phyloP scores from a whole-genome alignment of 441 rosid genomes.

The Erysimum cheiri region DNA sequence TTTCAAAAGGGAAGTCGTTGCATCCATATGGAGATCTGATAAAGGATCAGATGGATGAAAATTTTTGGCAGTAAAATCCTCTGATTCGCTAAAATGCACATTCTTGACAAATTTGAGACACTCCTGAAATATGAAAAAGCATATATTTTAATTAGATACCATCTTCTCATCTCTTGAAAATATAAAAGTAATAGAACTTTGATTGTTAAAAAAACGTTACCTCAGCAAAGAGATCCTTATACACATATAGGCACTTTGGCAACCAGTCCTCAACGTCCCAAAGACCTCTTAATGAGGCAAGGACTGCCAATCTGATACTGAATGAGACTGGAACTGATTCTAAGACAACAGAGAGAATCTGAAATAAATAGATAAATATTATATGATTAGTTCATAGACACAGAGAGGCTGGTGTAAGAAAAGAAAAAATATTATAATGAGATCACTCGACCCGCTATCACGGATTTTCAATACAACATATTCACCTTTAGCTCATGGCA shows the following conservation, averaged over 20 bases:
- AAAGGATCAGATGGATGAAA: conserved; percentile 68
- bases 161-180: conserved; percentile 33
- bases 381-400: conserved; percentile 20
- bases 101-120: conserved; percentile 87
- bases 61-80: conserved; percentile 68
- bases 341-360: conserved; percentile 74
- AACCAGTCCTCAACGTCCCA: conserved; percentile 93
- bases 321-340: conserved; percentile 78
- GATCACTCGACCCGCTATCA: not conserved
- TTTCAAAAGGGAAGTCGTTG: conserved; percentile 71
- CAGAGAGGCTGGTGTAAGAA: conserved; percentile 20
- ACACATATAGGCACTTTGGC: conserved; percentile 57
- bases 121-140: conserved; percentile 61
- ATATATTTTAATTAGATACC: conserved; percentile 33
- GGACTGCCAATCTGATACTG: conserved; percentile 80
- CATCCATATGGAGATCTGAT: conserved; percentile 67
- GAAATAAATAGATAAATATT: conserved; percentile 31
- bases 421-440: not conserved
- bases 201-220: conserved; percentile 46
- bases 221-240: conserved; percentile 84
- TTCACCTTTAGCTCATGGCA: conserved; percentile 89
- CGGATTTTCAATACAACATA: conserved; percentile 1
- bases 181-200: conserved; percentile 9
- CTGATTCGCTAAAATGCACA: conserved; percentile 71
- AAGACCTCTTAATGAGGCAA: conserved; percentile 80